These are phyloP conservation scores for Plasmodium gonderi DNA, from an alignment of 169 alveolate species.

Conservation along the genomic window DNA sequence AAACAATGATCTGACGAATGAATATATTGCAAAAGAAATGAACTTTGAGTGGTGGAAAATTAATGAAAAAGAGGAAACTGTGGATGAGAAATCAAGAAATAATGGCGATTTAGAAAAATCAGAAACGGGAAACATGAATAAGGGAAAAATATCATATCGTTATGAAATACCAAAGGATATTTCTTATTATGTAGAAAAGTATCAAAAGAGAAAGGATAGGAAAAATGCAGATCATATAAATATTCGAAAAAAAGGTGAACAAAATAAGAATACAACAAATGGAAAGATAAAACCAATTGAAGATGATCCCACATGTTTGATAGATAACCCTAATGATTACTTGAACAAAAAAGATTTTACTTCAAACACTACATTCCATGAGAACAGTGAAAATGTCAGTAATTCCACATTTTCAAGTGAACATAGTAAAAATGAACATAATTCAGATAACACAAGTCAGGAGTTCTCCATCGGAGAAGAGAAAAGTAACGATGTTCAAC, in stretches of 20 bases:
- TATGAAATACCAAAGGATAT: conserved; percentile 74
- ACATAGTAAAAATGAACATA: background rate
- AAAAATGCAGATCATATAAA: background rate
- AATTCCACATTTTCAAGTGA: background rate
- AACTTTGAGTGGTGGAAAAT: conserved; percentile 70
- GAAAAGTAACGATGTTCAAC: background rate
- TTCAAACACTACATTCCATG: background rate
- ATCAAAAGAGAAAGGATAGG: conserved; percentile 33
- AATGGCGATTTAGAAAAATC: background rate
- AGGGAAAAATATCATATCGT: conserved; percentile 24
- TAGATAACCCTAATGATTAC: background rate
- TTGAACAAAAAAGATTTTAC: background rate
- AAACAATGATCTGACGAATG: conserved; percentile 17
- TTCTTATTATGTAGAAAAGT: conserved; percentile 52
- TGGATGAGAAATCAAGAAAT: background rate
- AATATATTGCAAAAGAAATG: conserved; percentile 45
- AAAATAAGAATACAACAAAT: background rate
- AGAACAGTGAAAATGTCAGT: background rate
- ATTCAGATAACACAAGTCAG: background rate
- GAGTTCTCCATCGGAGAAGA: background rate
- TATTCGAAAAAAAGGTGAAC: background rate
- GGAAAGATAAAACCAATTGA: background rate
- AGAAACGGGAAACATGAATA: conserved; percentile 1
- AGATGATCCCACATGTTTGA: background rate
- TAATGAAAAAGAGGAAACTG: background rate